These are phyloP conservation scores for Kitagawia praeruptora DNA, from an alignment of 129 eudicot species.

Conservation along the genomic window DNA sequence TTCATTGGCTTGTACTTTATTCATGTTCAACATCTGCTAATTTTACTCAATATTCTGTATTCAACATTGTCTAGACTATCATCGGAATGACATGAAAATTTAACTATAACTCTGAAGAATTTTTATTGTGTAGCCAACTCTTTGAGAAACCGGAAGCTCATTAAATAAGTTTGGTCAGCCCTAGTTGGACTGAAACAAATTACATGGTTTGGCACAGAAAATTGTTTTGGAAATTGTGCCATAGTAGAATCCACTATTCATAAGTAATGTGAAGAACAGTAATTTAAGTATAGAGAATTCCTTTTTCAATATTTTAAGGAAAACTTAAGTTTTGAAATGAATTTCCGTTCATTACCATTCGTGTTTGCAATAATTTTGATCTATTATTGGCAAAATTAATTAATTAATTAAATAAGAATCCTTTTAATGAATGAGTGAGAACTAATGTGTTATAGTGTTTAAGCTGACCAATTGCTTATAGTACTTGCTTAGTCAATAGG, in stretches of 20 bases:
- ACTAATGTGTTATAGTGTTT: background rate
- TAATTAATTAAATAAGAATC: background rate
- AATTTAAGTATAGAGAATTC: background rate
- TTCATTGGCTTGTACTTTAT: background rate
- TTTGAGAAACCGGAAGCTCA: background rate
- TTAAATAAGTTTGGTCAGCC: background rate
- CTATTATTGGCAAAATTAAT: background rate
- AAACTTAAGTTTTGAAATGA: background rate
- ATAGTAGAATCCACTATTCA: background rate
- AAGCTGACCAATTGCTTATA: background rate
- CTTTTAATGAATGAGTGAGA: background rate
- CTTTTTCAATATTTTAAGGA: background rate
- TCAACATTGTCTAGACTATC: background rate
- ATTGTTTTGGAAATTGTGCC: background rate
- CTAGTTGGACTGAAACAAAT: background rate
- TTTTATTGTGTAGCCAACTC: background rate
- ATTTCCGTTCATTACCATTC: background rate
- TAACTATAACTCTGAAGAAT: background rate
- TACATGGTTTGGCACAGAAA: background rate
- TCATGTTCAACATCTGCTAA: background rate
- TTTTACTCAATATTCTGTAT: background rate
- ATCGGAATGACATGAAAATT: background rate
- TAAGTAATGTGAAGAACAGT: background rate
- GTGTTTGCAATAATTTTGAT: background rate
- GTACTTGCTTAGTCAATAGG: background rate